Evolutionary conservation across 768 basidiomycete genomes (phyloP).

Genomic region (Panaeolus cyanescens): DNA sequence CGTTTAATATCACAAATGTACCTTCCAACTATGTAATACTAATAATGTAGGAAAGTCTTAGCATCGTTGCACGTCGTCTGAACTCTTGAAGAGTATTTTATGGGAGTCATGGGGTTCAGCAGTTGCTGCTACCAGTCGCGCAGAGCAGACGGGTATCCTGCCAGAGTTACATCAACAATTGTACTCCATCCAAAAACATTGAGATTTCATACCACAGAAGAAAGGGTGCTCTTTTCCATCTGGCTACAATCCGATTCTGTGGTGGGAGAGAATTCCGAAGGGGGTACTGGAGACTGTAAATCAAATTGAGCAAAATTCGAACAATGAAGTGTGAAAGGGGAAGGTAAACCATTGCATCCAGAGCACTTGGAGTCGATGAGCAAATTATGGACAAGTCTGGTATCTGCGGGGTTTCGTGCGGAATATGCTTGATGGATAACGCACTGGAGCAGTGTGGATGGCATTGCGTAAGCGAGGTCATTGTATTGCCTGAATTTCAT

Average conservation of each 20-base stretch:
- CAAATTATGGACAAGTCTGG: neutral
- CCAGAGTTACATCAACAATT: too few species aligned
- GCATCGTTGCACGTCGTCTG: too few species aligned
- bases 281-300: neutral
- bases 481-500: neutral
- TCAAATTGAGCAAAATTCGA: neutral
- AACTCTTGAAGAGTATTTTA: too few species aligned
- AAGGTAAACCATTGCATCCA: neutral
- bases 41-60: too few species aligned
- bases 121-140: too few species aligned
- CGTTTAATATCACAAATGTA: too few species aligned
- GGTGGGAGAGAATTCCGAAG: neutral
- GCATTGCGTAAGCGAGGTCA: neutral
- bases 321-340: neutral
- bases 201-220: neutral
- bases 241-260: neutral
- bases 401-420: neutral
- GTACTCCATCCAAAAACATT: too few species aligned
- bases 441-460: neutral
- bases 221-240: neutral
- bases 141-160: too few species aligned
- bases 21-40: too few species aligned
- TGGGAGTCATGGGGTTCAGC: too few species aligned
- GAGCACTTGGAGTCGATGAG: neutral
- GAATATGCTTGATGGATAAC: neutral